Evolutionary conservation across 768 basidiomycete species (phyloP).

Genomic region (Hortiboletus campestris): DNA sequence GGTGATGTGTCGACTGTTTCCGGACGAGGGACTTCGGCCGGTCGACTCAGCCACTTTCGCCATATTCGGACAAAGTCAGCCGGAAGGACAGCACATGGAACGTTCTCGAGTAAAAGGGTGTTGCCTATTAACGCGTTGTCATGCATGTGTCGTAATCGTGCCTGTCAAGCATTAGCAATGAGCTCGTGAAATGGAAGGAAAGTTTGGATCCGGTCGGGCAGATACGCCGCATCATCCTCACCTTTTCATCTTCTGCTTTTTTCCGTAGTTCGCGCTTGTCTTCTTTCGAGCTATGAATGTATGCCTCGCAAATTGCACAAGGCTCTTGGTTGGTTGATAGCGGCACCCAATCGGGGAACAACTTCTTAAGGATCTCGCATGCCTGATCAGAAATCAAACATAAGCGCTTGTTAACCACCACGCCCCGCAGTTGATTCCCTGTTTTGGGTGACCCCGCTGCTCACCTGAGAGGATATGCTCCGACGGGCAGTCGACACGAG

Average conservation of each 20-base stretch:
- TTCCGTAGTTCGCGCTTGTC: constrained; percentile 61
- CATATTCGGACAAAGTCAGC: constrained; percentile 63
- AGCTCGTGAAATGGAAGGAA: constrained; percentile 17
- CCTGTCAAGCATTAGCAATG: constrained; percentile 39
- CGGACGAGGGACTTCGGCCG: constrained; percentile 55
- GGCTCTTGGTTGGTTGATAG: constrained; percentile 46
- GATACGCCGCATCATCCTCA: constrained; percentile 23
- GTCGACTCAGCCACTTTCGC: constrained; percentile 66
- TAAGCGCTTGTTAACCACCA: constrained; percentile 15
- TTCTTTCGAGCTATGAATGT: constrained; percentile 53
- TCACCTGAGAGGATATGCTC: constrained; percentile 61
- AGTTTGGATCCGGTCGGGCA: background rate
- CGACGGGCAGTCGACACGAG: constrained; percentile 54
- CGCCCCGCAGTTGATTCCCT: constrained; percentile 10
- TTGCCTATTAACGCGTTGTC: constrained; percentile 51
- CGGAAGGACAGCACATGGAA: constrained; percentile 58
- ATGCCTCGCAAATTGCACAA: constrained; percentile 64
- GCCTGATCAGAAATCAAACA: constrained; percentile 43
- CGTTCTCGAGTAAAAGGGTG: constrained; percentile 44
- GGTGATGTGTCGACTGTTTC: constrained; percentile 56
- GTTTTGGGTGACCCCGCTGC: constrained; percentile 11
- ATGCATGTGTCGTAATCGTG: constrained; percentile 60
- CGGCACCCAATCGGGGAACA: constrained; percentile 70
- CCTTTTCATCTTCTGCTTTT: constrained; percentile 80
- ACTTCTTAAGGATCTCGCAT: constrained; percentile 45